Base-by-base conservation (phyloP, 2,329 filamentous ascomycete genomes). In the Fusarium pseudoanthophilum region DNA sequence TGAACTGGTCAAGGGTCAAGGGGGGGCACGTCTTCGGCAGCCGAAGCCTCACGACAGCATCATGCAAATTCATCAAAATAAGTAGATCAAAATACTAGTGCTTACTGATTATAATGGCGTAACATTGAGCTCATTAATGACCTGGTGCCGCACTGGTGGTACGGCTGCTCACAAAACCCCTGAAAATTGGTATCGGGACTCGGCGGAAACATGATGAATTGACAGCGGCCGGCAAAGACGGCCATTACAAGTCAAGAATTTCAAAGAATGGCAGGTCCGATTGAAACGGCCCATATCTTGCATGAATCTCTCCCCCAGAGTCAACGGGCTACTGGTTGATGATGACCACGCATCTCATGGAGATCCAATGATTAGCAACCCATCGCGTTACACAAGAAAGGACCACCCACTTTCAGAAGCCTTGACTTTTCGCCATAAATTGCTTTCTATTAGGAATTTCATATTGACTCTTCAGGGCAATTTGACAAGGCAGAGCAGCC, bases 241-340 rank as follows among this genome's bases (percentile, higher is more conserved):
- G 4, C 0, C n/a, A 15, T 11, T 7, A 5, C 14, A 32, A 16
- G 8, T 10, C 24, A 15, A n/a, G 11, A 72, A 60, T 69, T 70
- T 72, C 69, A 72, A 72, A 72, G 4, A 32, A 16, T 7, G 8
- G 15, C 15, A 30, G 4, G 1, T 13, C 7, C 16, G 15, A 8
- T 9, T 32, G 5, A 11, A 24, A 11, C 11, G 2, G 7, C 8
- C 7, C 21, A 36, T 32, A 21, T 2, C 7, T 3, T 30, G 9
- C 18, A 11, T 13, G 13, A 4, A 9, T 10, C 8, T 16, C n/a
- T 5, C 11, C 18, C n/a, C 7, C 24, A 40, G 26, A 36, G 11
- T 7, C 28, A 32, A 40, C 10, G 14, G 20, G 51, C 14, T 39
- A 20, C 2, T 53, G 14, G 34, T 36, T 26, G 18, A 5, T 28